phyloP scores from a whole-genome alignment of 2,329 filamentous ascomycete species.

The Xylogone sp. region DNA sequence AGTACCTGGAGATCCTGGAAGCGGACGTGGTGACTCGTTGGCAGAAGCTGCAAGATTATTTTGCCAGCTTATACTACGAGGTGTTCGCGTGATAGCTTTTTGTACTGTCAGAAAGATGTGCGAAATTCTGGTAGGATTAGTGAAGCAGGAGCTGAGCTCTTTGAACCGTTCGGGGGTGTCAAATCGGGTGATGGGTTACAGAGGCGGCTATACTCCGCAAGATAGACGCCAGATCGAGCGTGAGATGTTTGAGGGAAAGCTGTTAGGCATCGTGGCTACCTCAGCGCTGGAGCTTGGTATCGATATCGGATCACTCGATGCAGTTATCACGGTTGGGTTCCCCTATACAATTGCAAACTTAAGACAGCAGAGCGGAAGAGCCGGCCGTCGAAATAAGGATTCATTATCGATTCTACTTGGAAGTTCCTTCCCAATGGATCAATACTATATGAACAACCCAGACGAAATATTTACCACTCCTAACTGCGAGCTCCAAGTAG shows the following conservation, averaged over 20 bases:
- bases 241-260: conserved; percentile 95
- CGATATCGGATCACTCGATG: conserved; percentile 91
- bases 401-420: conserved; percentile 87
- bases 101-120: conserved; percentile 85
- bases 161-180: conserved; percentile 73
- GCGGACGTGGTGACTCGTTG: conserved; percentile 78
- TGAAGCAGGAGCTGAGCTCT: conserved; percentile 71
- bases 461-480: conserved; percentile 90
- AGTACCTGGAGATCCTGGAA: conserved; percentile 81
- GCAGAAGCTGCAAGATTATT: conserved; percentile 87
- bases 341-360: conserved; percentile 94
- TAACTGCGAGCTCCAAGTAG: conserved; percentile 84
- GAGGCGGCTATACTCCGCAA: conserved; percentile 90
- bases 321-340: conserved; percentile 90
- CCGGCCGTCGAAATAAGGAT: conserved; percentile 88
- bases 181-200: conserved; percentile 86
- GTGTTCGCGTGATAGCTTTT: conserved; percentile 90
- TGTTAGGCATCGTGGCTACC: conserved; percentile 90
- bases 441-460: conserved; percentile 96
- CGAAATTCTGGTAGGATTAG: conserved; percentile 75
- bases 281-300: conserved; percentile 91
- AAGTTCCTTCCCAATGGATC: conserved; percentile 85
- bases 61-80: conserved; percentile 81
- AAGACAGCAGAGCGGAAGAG: conserved; percentile 89
- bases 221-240: conserved; percentile 84